Percentiles rank a stretch among this genome's conserved stretches.
Evolutionary conservation across 1,284 basidiomycete species (phyloP).

Genomic region (Boletellus deceptivus): DNA sequence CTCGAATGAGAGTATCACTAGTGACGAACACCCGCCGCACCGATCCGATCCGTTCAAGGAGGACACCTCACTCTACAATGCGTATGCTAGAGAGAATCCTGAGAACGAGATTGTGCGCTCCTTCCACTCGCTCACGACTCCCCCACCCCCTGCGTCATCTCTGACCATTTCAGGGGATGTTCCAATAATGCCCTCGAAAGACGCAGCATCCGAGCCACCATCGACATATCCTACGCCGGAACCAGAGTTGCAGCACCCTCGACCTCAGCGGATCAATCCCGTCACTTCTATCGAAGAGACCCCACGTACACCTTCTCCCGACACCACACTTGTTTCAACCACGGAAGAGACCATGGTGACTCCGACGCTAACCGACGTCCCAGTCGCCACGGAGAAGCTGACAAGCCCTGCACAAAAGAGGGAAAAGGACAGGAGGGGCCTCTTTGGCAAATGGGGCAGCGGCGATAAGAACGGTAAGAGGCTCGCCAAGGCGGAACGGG

Average conservation of each 20-base stretch:
- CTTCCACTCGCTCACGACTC: conserved; percentile 23
- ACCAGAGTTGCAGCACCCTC: conserved; percentile 58
- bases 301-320: conserved; percentile 48
- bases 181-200: conserved; percentile 35
- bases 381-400: conserved; percentile 30
- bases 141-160: conserved; percentile 29
- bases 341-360: conserved; percentile 31
- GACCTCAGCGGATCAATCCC: conserved; percentile 42
- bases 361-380: conserved; percentile 24
- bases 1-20: conserved; percentile 44
- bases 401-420: conserved; percentile 46
- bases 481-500: conserved; percentile 46
- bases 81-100: conserved; percentile 62
- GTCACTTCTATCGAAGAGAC: conserved; percentile 35
- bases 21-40: conserved; percentile 24
- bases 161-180: conserved; percentile 29
- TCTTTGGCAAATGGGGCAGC: conserved; percentile 71
- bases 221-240: conserved; percentile 20
- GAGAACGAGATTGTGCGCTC: conserved; percentile 47
- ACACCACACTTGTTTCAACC: conserved; percentile 28
- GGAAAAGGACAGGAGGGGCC: conserved; percentile 77
- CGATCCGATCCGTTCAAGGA: conserved; percentile 74
- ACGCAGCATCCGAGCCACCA: conserved; percentile 30
- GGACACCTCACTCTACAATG: conserved; percentile 78
- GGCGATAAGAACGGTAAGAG: conserved; percentile 59